Evolutionary conservation across 2,329 filamentous ascomycete species (phyloP).

Genomic region (Acrodontium crateriforme): DNA sequence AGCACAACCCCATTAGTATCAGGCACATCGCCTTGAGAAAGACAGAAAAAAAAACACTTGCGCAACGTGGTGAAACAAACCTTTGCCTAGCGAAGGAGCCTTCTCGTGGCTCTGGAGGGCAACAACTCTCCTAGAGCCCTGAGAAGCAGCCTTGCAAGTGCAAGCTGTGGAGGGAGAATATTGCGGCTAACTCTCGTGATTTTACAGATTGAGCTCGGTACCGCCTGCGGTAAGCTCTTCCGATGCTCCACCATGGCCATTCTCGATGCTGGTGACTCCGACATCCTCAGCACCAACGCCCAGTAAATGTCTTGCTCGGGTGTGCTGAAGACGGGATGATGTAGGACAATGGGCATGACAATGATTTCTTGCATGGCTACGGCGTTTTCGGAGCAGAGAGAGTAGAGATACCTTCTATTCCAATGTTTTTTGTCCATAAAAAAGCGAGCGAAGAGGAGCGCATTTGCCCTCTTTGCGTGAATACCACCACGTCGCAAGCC

Average conservation of each 20-base stretch:
- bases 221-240: conserved; percentile 98
- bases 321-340: too few relatives aligned
- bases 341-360: too few relatives aligned
- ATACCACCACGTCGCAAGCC: too few relatives aligned
- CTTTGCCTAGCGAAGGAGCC: conserved; percentile 23
- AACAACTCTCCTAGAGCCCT: conserved; percentile 44
- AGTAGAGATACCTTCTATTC: too few relatives aligned
- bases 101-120: conserved; percentile 23
- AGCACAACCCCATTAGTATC: conserved; percentile 35
- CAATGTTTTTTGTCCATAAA: too few relatives aligned
- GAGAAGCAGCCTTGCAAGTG: conserved; percentile 60
- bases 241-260: conserved; percentile 94
- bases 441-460: too few relatives aligned
- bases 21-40: too few relatives aligned
- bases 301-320: conserved; percentile 26
- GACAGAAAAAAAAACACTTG: too few relatives aligned
- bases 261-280: conserved; percentile 89
- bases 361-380: too few relatives aligned
- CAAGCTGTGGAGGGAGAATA: conserved; percentile 69
- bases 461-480: too few relatives aligned
- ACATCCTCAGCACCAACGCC: conserved; percentile 72
- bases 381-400: too few relatives aligned
- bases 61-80: conserved; percentile 3
- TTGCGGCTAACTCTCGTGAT: conserved; percentile 28
- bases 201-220: conserved; percentile 91